Base-by-base conservation (phyloP, 148 eudicot genomes). In the Bassia scoparia region DNA sequence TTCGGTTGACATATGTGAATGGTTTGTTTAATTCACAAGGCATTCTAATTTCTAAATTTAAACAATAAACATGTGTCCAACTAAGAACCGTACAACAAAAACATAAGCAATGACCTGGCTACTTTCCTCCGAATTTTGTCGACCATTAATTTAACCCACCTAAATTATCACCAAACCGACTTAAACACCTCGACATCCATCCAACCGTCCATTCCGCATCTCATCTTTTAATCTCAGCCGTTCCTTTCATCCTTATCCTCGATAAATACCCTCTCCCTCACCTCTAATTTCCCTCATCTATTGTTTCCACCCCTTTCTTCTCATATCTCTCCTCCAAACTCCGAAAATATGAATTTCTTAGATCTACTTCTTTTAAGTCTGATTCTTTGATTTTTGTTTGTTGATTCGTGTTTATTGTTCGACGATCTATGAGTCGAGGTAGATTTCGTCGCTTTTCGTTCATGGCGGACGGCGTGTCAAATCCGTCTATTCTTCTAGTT, bases 151-250 rank as follows among this genome's bases (percentile, higher is more conserved):
- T 24, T n/a, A 68, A 43, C 29, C 1, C 3, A 33, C 3, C 65
- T 8, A 27, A 74, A 20, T 0, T 31, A 62, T 58, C 67, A 26
- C 69, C 48, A 67, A n/a, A 70, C 82, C 78, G 67, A 74, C 75
- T 70, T 48, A 69, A 43, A 16, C 31, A 16, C 66, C 20, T 55
- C 37, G 0, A 58, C 23, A 46, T 3, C 3, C 34, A 74, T 74
- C 78, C 21, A 70, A 49, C 78, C 82, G 78, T 79, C 71, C 50
- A 74, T 55, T 43, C 34, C 24, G 27, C 20, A 46, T 44, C 78
- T 8, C 5, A 2, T 14, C 4, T 17, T 46, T 20, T 27, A 63
- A 79, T 79, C 82, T 26, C 29, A 55, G 16, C 78, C 82, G 75
- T 64, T 17, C 17, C 13, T 53, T 49, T 18, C 33, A 0, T 11